Base-by-base conservation (phyloP, 257 asterid species). In the Ehretia macrophylla region DNA sequence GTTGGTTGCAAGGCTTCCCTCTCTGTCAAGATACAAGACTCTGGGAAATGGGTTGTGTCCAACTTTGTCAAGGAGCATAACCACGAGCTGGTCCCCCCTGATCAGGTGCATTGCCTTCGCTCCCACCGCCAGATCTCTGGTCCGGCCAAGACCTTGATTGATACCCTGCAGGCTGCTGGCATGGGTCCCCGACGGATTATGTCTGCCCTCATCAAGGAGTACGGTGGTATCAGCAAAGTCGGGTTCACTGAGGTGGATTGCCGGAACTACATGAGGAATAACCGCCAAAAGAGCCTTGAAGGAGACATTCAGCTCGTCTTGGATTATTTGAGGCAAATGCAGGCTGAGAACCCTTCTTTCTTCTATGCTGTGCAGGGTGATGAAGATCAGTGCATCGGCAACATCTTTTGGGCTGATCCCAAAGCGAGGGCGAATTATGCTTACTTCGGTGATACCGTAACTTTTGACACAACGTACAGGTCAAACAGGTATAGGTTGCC, bases 171-270 rank as follows among this genome's bases (percentile, higher is more conserved):
- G 86, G 99, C 96, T 55, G 99, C 99, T 59, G 99, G 99, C 51
- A 89, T 93, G 97, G 99, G 99, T 1, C 97, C 99, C 1, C 85
- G 97, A 4, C 76, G 95, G 81, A 93, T 93, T 35, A 93, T 93
- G 99, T 86, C 97, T 16, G 99, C 92, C 38, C 86, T 93, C 38
- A 71, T 93, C 50, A 93, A 89, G 75, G 99, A 93, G 84, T 89
- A 93, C 59, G 99, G 97, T 63, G 99, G 92, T 11, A 85, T 89
- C 77, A 86, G 87, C 76, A 93, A 85, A 67, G 97, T 93, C 13
- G 99, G 99, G 8, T 93, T 93, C 74, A 93, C 99, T 0, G 99
- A 93, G 78, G 97, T 89, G 51, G 99, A 93, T 67, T 93, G 97
- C 65, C 75, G 99, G 59, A 93, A 93, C 75, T 93, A 93, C 77